phyloP scores from a whole-genome alignment of 768 basidiomycete genomes.

The Boletus huronensis region DNA sequence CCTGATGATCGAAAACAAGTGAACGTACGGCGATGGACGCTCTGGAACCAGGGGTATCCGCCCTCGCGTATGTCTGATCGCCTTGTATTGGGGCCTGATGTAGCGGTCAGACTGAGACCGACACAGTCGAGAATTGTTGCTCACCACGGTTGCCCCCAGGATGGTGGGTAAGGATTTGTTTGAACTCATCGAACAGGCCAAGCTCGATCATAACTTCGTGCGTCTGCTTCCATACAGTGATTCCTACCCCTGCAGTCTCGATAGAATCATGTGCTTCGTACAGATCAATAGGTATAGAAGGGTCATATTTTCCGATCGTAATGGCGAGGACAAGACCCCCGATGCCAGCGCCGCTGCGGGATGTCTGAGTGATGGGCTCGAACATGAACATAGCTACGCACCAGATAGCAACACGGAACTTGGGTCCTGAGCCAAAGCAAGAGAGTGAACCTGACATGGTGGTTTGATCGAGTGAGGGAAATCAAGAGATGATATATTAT shows the following conservation, averaged over 20 bases:
- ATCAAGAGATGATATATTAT: no score
- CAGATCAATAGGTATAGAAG: conserved; percentile 35
- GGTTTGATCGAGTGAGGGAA: no score
- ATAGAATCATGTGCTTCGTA: conserved; percentile 45
- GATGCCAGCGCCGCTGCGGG: conserved; percentile 37
- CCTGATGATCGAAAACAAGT: background rate
- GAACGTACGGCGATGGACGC: conserved; percentile 22
- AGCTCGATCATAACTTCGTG: conserved; percentile 42
- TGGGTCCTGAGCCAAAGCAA: background rate
- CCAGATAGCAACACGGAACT: conserved; percentile 23
- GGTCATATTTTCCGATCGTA: conserved; percentile 33
- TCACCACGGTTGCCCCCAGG: conserved; percentile 16
- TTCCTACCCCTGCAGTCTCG: conserved; percentile 38
- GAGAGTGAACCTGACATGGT: no score
- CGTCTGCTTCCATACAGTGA: conserved; percentile 44
- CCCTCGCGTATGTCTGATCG: conserved; percentile 31
- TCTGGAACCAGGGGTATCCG: conserved; percentile 30
- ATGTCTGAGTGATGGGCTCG: background rate
- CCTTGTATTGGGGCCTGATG: conserved; percentile 6
- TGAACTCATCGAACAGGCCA: conserved; percentile 37
- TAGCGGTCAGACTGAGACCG: conserved; percentile 19
- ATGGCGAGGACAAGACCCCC: conserved; percentile 42
- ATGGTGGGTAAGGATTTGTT: conserved; percentile 8
- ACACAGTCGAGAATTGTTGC: background rate
- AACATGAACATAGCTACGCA: background rate